A percentile compares a stretch with the other conserved stretches of the same genome.
These are phyloP conservation scores for Ophiostoma populinum DNA, from an alignment of 2,329 filamentous ascomycete genomes.

Conservation along the genomic window DNA sequence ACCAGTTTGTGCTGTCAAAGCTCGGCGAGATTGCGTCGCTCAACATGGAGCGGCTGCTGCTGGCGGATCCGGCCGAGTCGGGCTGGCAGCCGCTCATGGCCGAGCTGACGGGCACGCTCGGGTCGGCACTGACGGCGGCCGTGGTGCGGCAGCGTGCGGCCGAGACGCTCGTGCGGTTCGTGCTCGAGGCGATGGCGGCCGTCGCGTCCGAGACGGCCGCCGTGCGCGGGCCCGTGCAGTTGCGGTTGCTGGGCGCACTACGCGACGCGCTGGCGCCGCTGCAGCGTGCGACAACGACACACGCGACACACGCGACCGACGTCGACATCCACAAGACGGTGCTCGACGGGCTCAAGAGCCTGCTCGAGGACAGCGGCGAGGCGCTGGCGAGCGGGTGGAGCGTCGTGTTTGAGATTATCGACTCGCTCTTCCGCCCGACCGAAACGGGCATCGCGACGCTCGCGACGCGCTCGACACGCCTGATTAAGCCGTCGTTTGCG, in stretches of 20 bases:
- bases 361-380: conserved; percentile 81
- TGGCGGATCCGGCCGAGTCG: conserved; percentile 45
- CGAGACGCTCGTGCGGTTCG: conserved; percentile 42
- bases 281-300: conserved; percentile 32
- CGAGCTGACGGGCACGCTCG: conserved; percentile 34
- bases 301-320: conserved; percentile 42
- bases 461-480: conserved; percentile 45
- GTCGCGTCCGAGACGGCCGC: conserved; percentile 34
- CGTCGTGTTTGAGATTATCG: conserved; percentile 68
- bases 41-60: conserved; percentile 58
- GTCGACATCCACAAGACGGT: conserved; percentile 66
- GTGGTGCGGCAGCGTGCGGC: conserved; percentile 43
- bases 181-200: conserved; percentile 38
- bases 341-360: conserved; percentile 61
- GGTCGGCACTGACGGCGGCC: conserved; percentile 27
- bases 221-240: conserved; percentile 44
- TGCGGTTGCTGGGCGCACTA: conserved; percentile 52
- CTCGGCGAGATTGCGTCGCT: conserved; percentile 55
- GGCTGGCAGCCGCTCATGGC: conserved; percentile 57
- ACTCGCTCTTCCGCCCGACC: conserved; percentile 51
- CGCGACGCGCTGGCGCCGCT: conserved; percentile 43
- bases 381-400: conserved; percentile 70
- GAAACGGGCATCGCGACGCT: conserved; percentile 20
- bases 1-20: conserved; percentile 54
- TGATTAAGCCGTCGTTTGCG: conserved; percentile 75